Evolutionary conservation across 2,329 filamentous ascomycete species (phyloP).

Genomic region (Ascochyta fabae): DNA sequence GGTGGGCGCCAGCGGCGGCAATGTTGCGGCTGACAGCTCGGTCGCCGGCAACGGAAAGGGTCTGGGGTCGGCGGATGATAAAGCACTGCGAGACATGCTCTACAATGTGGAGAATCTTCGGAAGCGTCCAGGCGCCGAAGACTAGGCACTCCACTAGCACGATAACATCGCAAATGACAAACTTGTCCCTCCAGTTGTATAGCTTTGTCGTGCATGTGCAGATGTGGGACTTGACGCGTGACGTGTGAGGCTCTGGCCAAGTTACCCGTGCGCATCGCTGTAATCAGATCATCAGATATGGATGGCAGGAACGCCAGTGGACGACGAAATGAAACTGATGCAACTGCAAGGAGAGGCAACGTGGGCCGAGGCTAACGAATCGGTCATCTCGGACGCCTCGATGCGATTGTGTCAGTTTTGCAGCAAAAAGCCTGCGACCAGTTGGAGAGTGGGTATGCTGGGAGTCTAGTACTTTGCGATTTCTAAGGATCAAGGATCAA

Average conservation of each 20-base stretch:
- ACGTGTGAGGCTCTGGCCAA: constrained; percentile 27
- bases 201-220: constrained; percentile 1
- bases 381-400: constrained; percentile 11
- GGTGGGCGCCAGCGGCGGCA: constrained; percentile 12
- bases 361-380: constrained; percentile 22
- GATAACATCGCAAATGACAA: constrained; percentile 13
- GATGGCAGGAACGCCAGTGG: not conserved
- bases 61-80: constrained; percentile 38
- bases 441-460: constrained; percentile 15
- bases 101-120: constrained; percentile 58
- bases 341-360: not conserved
- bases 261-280: constrained; percentile 10
- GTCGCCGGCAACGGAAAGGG: constrained; percentile 23
- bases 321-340: not conserved
- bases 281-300: constrained; percentile 26
- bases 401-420: constrained; percentile 19
- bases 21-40: constrained; percentile 19
- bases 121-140: constrained; percentile 53
- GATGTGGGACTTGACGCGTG: constrained; percentile 20
- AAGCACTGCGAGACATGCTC: constrained; percentile 53
- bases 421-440: constrained; percentile 8
- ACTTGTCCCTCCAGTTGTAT: constrained; percentile 1
- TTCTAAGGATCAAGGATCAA: constrained; percentile 26
- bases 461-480: constrained; percentile 21
- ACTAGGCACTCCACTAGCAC: constrained; percentile 29